Conservation (phyloP, 2,329 filamentous ascomycete genomes). For the Fusarium sp. region DNA sequence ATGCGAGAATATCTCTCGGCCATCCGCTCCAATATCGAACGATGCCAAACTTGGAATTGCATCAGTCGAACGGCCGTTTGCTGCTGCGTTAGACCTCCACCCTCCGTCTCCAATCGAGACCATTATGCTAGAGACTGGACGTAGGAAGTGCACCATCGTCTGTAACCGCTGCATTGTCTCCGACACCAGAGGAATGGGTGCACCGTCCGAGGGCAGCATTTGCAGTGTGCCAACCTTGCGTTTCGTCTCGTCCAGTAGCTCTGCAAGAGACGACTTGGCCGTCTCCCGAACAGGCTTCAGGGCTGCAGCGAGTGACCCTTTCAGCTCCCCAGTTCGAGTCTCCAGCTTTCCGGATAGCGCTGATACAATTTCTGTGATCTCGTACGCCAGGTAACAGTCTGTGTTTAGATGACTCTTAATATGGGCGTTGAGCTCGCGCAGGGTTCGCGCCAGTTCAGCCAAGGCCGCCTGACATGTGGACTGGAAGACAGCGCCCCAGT, state of each 20-base stretch:
- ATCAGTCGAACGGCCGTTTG: conserved; percentile 66
- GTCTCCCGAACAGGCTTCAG: conserved; percentile 92
- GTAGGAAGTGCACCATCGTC: conserved; percentile 85
- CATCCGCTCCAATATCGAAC: conserved; percentile 89
- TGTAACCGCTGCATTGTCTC: conserved; percentile 89
- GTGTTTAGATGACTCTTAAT: conserved; percentile 87
- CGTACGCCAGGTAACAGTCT: conserved; percentile 94
- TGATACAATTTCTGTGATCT: conserved; percentile 91
- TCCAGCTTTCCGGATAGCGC: conserved; percentile 82
- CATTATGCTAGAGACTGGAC: conserved; percentile 88
- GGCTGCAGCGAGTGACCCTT: conserved; percentile 81
- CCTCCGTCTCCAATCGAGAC: conserved; percentile 92
- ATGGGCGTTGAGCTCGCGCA: conserved; percentile 88
- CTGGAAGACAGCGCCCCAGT: conserved; percentile 83
- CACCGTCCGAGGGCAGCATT: conserved; percentile 79
- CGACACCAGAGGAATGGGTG: conserved; percentile 77
- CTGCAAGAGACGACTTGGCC: conserved; percentile 83
- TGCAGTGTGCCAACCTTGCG: conserved; percentile 72
- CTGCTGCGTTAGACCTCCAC: conserved; percentile 70
- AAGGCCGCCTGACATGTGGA: conserved; percentile 81
- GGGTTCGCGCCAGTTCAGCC: conserved; percentile 82
- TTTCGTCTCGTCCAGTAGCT: conserved; percentile 84
- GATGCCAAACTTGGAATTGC: conserved; percentile 76
- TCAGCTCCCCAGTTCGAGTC: conserved; percentile 83
- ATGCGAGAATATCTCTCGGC: conserved; percentile 85